A percentile compares a stretch with the other conserved stretches of the same genome.
These are phyloP conservation scores for Boletus rufocinnamomeus DNA, from an alignment of 768 basidiomycete genomes.

Conservation along the genomic window DNA sequence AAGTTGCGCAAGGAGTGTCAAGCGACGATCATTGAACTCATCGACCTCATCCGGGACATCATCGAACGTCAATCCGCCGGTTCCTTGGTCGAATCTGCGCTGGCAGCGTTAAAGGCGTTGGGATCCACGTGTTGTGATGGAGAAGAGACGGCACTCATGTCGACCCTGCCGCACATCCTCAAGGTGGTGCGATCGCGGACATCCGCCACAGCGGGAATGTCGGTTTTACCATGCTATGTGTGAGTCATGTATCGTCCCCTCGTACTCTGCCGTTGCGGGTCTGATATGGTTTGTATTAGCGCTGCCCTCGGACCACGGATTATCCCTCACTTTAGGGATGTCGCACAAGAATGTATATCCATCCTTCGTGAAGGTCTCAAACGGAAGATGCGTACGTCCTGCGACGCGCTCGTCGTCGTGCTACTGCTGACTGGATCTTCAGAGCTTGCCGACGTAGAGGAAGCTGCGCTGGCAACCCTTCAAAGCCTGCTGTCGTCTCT, in stretches of 20 bases:
- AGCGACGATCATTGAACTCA: constrained; percentile 52
- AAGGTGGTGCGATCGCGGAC: constrained; percentile 44
- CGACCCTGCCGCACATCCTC: constrained; percentile 61
- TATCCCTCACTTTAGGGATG: constrained; percentile 79
- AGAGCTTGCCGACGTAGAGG: constrained; percentile 37
- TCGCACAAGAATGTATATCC: constrained; percentile 58
- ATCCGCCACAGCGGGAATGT: constrained; percentile 46
- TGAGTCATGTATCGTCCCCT: constrained; percentile 36
- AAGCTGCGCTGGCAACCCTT: constrained; percentile 51
- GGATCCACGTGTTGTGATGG: constrained; percentile 55
- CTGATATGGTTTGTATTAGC: constrained; percentile 41
- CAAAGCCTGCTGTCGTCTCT: constrained; percentile 70
- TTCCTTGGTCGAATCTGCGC: constrained; percentile 46
- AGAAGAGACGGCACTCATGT: constrained; percentile 67
- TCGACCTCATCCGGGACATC: constrained; percentile 51
- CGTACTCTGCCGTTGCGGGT: neutral
- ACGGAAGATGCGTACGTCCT: constrained; percentile 37
- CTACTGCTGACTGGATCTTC: neutral
- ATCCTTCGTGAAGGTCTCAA: constrained; percentile 46
- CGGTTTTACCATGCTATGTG: constrained; percentile 62
- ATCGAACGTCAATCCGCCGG: constrained; percentile 45
- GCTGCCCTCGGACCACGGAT: constrained; percentile 80
- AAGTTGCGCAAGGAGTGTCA: constrained; percentile 54
- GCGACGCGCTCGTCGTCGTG: neutral
- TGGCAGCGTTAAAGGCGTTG: constrained; percentile 61